Evolutionary conservation across 257 asterid genomes (phyloP).

Genomic region (Paraleonurus japonicus): DNA sequence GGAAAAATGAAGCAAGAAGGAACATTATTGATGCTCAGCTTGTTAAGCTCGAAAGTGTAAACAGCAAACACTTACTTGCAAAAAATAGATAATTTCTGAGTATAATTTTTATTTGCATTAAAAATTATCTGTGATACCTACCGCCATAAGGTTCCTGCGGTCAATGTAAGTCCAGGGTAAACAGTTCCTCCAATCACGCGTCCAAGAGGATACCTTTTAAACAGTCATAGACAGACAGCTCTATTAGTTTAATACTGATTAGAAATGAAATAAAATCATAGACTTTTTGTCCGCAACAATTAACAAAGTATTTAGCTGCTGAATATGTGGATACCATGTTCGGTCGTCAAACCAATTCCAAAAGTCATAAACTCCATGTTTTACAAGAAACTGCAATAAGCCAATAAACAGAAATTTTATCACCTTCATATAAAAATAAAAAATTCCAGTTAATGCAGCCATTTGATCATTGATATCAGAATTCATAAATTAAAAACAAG

Average conservation of each 20-base stretch:
- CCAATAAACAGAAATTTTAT: constrained; percentile 41
- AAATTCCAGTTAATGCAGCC: not conserved
- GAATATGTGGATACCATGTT: constrained; percentile 69
- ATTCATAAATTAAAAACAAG: not conserved
- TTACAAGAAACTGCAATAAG: constrained; percentile 76
- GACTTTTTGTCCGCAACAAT: not conserved
- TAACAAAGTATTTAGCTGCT: not conserved
- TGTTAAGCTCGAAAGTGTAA: not conserved
- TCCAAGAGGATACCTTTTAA: constrained; percentile 93
- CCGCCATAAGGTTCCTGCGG: constrained; percentile 97
- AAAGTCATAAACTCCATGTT: constrained; percentile 96
- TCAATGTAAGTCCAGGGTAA: constrained; percentile 95
- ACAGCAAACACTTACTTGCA: not conserved
- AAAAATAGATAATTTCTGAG: not conserved
- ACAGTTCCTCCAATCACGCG: constrained; percentile 99
- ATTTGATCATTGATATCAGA: not conserved
- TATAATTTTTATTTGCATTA: not conserved
- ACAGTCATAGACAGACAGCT: constrained; percentile 1
- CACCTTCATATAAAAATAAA: constrained; percentile 18
- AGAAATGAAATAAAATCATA: not conserved
- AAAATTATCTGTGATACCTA: constrained; percentile 6
- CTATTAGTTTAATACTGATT: constrained; percentile 4
- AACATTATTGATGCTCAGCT: not conserved
- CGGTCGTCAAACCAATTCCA: constrained; percentile 99
- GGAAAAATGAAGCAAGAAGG: not conserved